Conservation (phyloP, 495 filamentous ascomycete species). For the Rhizodiscina lignyota region DNA sequence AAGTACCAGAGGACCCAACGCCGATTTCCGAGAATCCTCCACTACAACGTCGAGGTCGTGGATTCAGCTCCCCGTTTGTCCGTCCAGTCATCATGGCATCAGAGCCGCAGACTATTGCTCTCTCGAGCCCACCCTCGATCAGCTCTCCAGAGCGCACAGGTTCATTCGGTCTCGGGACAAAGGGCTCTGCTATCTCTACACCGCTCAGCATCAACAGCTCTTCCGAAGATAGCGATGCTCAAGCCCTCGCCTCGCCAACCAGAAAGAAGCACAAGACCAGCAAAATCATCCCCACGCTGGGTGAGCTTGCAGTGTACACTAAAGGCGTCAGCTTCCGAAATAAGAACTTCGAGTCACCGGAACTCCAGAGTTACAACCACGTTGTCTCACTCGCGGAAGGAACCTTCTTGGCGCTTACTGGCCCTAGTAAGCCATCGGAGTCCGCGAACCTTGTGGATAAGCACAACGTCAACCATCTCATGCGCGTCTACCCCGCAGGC, state of each 20-base stretch:
- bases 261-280: constrained; percentile 50
- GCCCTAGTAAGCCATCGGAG: constrained; percentile 26
- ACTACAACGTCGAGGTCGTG: constrained; percentile 53
- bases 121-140: constrained; percentile 30
- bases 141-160: constrained; percentile 28
- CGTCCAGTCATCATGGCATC: constrained; percentile 9
- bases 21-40: constrained; percentile 12
- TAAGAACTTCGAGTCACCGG: constrained; percentile 51
- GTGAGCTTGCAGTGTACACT: constrained; percentile 77
- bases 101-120: not conserved
- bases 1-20: constrained; percentile 24
- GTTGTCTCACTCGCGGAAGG: constrained; percentile 84
- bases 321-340: constrained; percentile 78
- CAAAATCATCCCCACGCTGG: constrained; percentile 73
- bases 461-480: constrained; percentile 83
- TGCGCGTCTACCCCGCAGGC: constrained; percentile 79
- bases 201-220: constrained; percentile 40
- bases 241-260: constrained; percentile 23
- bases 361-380: constrained; percentile 77
- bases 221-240: constrained; percentile 47
- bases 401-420: constrained; percentile 60
- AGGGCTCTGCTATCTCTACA: constrained; percentile 32
- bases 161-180: constrained; percentile 25
- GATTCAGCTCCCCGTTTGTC: constrained; percentile 49
- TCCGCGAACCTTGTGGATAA: constrained; percentile 58